Conservation (phyloP, 2,329 filamentous ascomycete genomes). For the Dothidotthia symphoricarpi region DNA sequence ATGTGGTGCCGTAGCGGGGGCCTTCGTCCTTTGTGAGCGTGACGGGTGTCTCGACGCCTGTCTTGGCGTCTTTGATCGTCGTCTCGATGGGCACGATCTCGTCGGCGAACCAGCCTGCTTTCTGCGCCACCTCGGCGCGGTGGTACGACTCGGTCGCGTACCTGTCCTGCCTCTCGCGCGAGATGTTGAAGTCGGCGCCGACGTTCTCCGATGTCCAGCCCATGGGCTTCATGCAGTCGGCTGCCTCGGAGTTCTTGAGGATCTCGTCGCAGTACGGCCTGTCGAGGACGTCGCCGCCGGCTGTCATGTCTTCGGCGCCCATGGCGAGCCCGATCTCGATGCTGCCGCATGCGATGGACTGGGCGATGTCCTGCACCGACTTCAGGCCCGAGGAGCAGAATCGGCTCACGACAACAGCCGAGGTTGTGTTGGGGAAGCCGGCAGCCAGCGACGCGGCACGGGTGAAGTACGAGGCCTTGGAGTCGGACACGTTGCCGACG, state of each 20-base stretch:
- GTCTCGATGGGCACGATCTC: conserved; percentile 89
- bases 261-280: conserved; percentile 77
- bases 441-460: conserved; percentile 87
- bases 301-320: conserved; percentile 86
- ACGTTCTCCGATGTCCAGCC: conserved; percentile 98
- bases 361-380: conserved; percentile 90
- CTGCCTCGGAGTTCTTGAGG: conserved; percentile 69
- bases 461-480: conserved; percentile 84
- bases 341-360: conserved; percentile 73
- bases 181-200: conserved; percentile 81
- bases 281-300: conserved; percentile 66
- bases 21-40: conserved; percentile 86
- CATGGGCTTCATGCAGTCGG: conserved; percentile 92
- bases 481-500: conserved; percentile 86
- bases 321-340: conserved; percentile 87
- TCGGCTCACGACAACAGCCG: conserved; percentile 80
- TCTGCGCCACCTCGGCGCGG: conserved; percentile 85
- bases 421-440: conserved; percentile 87
- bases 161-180: conserved; percentile 75
- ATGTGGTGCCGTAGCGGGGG: conserved; percentile 84
- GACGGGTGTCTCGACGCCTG: conserved; percentile 72
- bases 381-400: conserved; percentile 98
- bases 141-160: conserved; percentile 86
- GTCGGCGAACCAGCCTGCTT: conserved; percentile 85
- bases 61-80: conserved; percentile 78